Evolutionary conservation across 2,329 filamentous ascomycete species (phyloP), one percentile per base, ranked within the genome.

Genomic region (Hymenotorrendiella dingleyae): DNA sequence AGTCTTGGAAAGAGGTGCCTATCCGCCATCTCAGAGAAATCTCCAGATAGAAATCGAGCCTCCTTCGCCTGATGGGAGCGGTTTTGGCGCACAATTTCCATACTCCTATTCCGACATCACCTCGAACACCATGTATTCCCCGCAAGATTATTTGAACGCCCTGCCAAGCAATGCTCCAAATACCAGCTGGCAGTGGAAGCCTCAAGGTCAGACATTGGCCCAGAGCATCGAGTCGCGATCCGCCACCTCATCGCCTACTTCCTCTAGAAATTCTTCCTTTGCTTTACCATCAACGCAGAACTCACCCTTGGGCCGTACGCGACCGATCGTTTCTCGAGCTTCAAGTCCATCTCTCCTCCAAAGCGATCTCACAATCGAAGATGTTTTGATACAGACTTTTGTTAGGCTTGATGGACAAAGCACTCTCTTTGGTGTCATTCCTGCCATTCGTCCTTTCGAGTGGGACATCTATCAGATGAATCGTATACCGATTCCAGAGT

Each of bases 401-500:
- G 50, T 55, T 2, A 49, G 55, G 6, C 41, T 58, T 6, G 51
- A 58, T 33, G 54, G 53, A 6, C 52, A 52, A 32, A 47, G 49
- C 9, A 44, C 58, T n/a, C 58, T 57, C 27, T 58, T 55, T 27
- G 52, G 56, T 8, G 52, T 53, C 40, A 39, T 45, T 12, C 55
- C 56, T 3, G 48, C 48, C 4, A 56, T 55, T 11, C 56, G 53
- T 12, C 55, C 56, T 3, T 17, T 60, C 5, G 24, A 48, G 2
- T 60, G 57, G 57, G 56, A 59, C 37, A 52, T 58, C 2, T 53
- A 58, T 20, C 46, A 56, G 46, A 34, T 46, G 9, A 54, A 54
- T 42, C 46, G 56, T 12, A 37, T 54, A 4, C 49, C 52, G 6
- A 54, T 60, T 22, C 58, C 56, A 9, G n/a, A 35, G 10, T 34